Percentiles rank a stretch among this genome's conserved stretches.
phyloP scores from a whole-genome alignment of 1,284 basidiomycete genomes.

The Tremellales sp. region DNA sequence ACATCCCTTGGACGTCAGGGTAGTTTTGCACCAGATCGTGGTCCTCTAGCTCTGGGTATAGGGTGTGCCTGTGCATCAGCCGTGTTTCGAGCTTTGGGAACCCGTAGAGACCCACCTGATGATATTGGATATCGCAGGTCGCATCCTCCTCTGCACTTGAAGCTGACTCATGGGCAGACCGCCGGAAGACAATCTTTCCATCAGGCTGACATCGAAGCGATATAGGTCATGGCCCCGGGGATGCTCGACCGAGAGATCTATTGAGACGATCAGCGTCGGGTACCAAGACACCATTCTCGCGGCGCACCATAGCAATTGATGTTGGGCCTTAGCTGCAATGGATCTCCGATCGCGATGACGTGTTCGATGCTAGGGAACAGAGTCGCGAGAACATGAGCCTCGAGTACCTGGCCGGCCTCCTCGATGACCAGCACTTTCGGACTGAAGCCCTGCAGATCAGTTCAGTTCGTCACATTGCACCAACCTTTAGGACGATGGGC shows the following conservation, averaged over 20 bases:
- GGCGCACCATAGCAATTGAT: slow-evolving; percentile 60
- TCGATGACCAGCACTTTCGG: slow-evolving; percentile 61
- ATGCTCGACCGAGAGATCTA: slow-evolving; percentile 58
- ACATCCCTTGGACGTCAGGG: slow-evolving; percentile 57
- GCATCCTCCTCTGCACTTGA: slow-evolving; percentile 53
- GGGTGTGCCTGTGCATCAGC: slow-evolving; percentile 55
- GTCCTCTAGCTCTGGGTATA: slow-evolving; percentile 60
- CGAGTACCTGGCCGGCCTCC: slow-evolving; percentile 72
- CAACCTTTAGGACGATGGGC: slow-evolving; percentile 57
- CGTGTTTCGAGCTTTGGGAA: neutral
- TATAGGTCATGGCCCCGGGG: slow-evolving; percentile 52
- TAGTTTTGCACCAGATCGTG: slow-evolving; percentile 55
- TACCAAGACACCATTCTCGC: no score
- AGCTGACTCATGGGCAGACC: slow-evolving; percentile 56
- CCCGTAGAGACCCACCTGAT: slow-evolving; percentile 37
- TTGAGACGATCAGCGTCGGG: neutral
- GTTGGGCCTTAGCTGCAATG: slow-evolving; percentile 63
- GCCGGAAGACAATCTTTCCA: slow-evolving; percentile 57
- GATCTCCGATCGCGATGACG: slow-evolving; percentile 66
- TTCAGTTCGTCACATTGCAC: slow-evolving; percentile 4
- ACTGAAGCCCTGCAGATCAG: slow-evolving; percentile 51
- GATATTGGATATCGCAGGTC: slow-evolving; percentile 54
- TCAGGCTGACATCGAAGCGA: slow-evolving; percentile 61
- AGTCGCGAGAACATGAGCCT: slow-evolving; percentile 63
- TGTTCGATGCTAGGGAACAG: slow-evolving; percentile 55